These are phyloP conservation scores for Sarocladiaceae sp. DNA, from an alignment of 2,329 filamentous ascomycete species.

Conservation along the genomic window DNA sequence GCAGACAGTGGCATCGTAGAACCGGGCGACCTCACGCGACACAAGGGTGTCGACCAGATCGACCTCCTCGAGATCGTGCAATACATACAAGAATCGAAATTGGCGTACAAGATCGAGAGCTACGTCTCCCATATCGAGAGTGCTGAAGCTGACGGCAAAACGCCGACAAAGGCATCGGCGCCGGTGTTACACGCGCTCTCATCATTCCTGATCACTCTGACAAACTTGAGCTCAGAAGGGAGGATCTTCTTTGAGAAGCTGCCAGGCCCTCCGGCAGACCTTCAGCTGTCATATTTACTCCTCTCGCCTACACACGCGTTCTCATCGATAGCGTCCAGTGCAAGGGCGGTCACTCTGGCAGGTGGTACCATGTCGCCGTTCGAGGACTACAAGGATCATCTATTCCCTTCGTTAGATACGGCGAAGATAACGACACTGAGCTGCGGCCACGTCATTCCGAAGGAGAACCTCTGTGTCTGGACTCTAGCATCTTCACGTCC, in stretches of 20 bases:
- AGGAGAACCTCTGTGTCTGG: conserved; percentile 74
- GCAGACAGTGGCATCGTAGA: conserved; percentile 63
- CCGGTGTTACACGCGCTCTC: conserved; percentile 53
- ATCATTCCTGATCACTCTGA: conserved; percentile 72
- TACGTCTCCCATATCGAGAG: conserved; percentile 66
- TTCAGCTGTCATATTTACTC: conserved; percentile 77
- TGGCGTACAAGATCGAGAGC: conserved; percentile 91
- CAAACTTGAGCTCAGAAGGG: conserved; percentile 74
- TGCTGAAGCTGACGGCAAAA: conserved; percentile 26
- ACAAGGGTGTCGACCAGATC: conserved; percentile 90
- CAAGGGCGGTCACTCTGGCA: conserved; percentile 82
- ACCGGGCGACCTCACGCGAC: conserved; percentile 67
- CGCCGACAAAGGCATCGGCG: conserved; percentile 22
- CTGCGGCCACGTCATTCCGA: conserved; percentile 90
- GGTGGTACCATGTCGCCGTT: conserved; percentile 98
- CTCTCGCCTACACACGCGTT: conserved; percentile 92
- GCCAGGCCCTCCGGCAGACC: conserved; percentile 31
- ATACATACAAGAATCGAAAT: conserved; percentile 87
- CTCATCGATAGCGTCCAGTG: conserved; percentile 77
- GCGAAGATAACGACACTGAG: conserved; percentile 73
- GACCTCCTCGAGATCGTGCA: conserved; percentile 84
- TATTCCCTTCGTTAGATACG: conserved; percentile 70
- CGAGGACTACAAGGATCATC: conserved; percentile 78
- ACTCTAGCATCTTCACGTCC: conserved; percentile 51
- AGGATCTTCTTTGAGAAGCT: conserved; percentile 59